These are phyloP conservation scores for Seminavis robusta DNA, from an alignment of 108 stramenopile genomes.

Conservation along the genomic window DNA sequence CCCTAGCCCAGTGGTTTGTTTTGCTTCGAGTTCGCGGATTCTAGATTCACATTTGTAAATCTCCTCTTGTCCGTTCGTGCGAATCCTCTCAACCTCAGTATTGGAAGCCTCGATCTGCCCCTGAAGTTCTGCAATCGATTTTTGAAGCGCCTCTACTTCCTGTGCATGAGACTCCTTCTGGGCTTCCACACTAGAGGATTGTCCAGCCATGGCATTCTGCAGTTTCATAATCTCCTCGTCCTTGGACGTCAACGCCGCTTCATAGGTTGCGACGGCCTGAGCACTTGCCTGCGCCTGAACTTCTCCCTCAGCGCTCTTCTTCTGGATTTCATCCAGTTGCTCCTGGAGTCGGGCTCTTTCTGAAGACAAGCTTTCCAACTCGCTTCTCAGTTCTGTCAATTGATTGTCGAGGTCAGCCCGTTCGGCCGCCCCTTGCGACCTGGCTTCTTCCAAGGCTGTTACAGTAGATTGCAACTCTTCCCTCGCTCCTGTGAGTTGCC, in stretches of 20 bases:
- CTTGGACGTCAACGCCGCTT: slow-evolving; percentile 16
- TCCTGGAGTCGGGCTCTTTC: neutral
- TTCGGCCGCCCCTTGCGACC: too few relatives aligned
- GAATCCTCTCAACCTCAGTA: slow-evolving; percentile 13
- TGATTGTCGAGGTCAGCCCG: slow-evolving; percentile 16
- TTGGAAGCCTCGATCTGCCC: slow-evolving; percentile 4
- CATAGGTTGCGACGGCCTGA: slow-evolving; percentile 1
- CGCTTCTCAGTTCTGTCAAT: slow-evolving; percentile 6
- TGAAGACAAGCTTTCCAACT: slow-evolving; percentile 11
- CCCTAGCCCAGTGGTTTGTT: slow-evolving; percentile 26
- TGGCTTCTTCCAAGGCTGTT: too few relatives aligned
- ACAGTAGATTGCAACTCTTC: too few relatives aligned
- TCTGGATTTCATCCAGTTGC: neutral
- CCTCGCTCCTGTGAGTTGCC: too few relatives aligned
- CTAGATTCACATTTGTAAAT: slow-evolving; percentile 34
- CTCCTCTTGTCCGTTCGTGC: slow-evolving; percentile 14
- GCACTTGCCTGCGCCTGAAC: neutral
- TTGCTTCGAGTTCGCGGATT: slow-evolving; percentile 33
- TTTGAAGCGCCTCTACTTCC: neutral
- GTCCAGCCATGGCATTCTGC: slow-evolving; percentile 2
- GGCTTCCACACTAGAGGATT: neutral
- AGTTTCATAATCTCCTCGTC: slow-evolving; percentile 30
- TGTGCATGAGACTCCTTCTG: neutral
- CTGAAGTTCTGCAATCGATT: neutral
- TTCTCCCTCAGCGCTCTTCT: neutral